phyloP scores from a whole-genome alignment of 805 yeast species.

The Blastobotrys robertii region DNA sequence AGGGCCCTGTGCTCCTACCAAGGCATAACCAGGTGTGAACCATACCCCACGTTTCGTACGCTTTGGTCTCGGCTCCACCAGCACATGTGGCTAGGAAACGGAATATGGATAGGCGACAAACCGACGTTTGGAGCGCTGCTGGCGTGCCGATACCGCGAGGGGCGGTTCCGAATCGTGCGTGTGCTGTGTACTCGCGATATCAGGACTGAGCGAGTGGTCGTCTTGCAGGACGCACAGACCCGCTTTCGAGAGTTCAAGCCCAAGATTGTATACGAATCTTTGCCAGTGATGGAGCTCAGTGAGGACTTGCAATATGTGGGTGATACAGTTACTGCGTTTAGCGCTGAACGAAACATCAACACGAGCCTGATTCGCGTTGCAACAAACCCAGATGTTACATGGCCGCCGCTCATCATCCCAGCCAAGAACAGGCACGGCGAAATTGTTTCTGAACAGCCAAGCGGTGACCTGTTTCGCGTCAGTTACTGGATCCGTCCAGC shows the following conservation, averaged over 20 bases:
- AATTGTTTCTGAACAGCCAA: not conserved
- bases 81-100: conserved; percentile 20
- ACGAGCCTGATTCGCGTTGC: not conserved
- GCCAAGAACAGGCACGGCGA: conserved; percentile 11
- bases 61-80: conserved; percentile 11
- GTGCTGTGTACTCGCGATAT: too few relatives aligned
- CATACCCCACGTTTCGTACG: conserved; percentile 12
- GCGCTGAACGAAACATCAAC: not conserved
- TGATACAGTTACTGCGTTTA: too few relatives aligned
- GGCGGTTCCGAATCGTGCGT: too few relatives aligned
- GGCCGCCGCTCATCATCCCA: conserved; percentile 19
- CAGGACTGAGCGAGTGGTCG: too few relatives aligned
- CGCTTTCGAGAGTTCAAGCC: too few relatives aligned
- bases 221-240: too few relatives aligned
- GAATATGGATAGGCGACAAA: conserved; percentile 23
- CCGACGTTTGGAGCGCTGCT: conserved; percentile 18
- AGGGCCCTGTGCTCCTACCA: conserved; percentile 8
- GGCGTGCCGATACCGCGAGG: conserved; percentile 14
- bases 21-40: conserved; percentile 7
- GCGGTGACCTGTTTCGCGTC: conserved; percentile 15
- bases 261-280: too few relatives aligned
- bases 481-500: conserved; percentile 10
- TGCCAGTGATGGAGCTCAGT: too few relatives aligned
- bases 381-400: conserved; percentile 3
- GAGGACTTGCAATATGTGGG: too few relatives aligned